Percentiles rank a stretch among this genome's conserved stretches.
Conservation (phyloP, 306 rosid species). For the Vigna reflexopilosa region DNA sequence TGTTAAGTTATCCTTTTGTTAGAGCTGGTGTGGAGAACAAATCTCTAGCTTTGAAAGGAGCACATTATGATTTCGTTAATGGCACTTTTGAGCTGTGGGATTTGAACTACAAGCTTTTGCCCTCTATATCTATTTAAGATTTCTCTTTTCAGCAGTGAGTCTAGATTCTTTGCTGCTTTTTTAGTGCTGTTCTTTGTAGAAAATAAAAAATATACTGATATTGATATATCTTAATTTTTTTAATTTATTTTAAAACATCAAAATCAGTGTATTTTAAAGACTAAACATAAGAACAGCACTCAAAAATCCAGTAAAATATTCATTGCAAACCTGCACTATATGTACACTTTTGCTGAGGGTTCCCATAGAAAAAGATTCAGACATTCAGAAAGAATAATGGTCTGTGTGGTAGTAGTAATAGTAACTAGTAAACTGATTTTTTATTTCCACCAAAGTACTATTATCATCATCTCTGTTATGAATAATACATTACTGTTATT, state of each 20-base stretch:
- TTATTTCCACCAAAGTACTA: neutral
- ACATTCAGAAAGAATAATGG: slow-evolving; percentile 38
- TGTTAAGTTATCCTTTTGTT: slow-evolving; percentile 87
- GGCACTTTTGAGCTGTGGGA: slow-evolving; percentile 87
- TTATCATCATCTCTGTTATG: neutral
- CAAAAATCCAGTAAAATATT: too few relatives aligned
- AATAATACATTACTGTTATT: neutral
- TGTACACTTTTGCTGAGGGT: slow-evolving; percentile 17
- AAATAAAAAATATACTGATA: too few relatives aligned
- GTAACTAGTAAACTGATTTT: slow-evolving; percentile 10
- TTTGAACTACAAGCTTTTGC: slow-evolving; percentile 65
- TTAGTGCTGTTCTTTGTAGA: too few relatives aligned
- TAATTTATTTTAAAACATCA: too few relatives aligned
- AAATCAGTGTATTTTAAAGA: too few relatives aligned
- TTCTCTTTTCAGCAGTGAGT: neutral
- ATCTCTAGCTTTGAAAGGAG: slow-evolving; percentile 72
- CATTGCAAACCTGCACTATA: slow-evolving; percentile 3
- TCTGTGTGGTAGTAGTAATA: slow-evolving; percentile 10
- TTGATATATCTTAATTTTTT: too few relatives aligned
- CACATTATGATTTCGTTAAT: slow-evolving; percentile 79
- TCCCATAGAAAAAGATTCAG: neutral
- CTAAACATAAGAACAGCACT: too few relatives aligned
- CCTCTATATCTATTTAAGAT: slow-evolving; percentile 45
- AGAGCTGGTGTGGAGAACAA: slow-evolving; percentile 66
- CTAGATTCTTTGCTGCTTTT: too few relatives aligned